Evolutionary conservation across 1,284 basidiomycete species (phyloP).

Genomic region (Stygiomarasmius scandens): DNA sequence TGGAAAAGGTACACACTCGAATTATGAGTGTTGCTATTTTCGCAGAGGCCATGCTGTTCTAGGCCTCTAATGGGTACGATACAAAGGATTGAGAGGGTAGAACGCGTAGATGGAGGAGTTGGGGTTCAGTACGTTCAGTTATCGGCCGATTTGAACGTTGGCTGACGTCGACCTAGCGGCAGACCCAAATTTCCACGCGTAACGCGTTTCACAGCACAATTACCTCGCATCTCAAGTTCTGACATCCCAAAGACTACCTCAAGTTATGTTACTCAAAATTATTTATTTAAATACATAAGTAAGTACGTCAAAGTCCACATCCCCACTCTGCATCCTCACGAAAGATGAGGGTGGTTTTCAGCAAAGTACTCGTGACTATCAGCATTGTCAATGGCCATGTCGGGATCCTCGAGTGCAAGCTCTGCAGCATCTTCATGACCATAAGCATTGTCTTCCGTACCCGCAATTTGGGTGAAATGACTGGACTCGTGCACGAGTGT

Average conservation of each 20-base stretch:
- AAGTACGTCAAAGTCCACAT: too few relatives aligned
- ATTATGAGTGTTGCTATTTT: constrained; percentile 71
- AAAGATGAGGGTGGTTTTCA: constrained; percentile 40
- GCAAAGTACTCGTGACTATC: constrained; percentile 57
- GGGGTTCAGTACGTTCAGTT: too few relatives aligned
- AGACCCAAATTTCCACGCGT: not conserved
- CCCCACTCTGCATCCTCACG: too few relatives aligned
- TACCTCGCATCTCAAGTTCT: too few relatives aligned
- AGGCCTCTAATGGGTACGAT: not conserved
- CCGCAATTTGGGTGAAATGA: constrained; percentile 48
- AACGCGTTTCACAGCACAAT: too few relatives aligned
- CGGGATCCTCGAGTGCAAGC: constrained; percentile 41
- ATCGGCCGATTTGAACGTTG: not conserved
- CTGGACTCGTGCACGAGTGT: constrained; percentile 46
- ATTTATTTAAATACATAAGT: too few relatives aligned
- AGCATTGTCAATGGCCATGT: constrained; percentile 46
- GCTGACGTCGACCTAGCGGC: not conserved
- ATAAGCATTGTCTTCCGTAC: constrained; percentile 50
- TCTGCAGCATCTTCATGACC: constrained; percentile 41
- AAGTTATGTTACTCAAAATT: too few relatives aligned
- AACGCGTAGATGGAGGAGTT: not conserved
- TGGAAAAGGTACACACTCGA: constrained; percentile 48
- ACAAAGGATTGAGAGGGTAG: not conserved
- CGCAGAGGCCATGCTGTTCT: constrained; percentile 59
- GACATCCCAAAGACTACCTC: too few relatives aligned